Evolutionary conservation across 139 green algal genomes (phyloP).

Genomic region (Closterium sp.): DNA sequence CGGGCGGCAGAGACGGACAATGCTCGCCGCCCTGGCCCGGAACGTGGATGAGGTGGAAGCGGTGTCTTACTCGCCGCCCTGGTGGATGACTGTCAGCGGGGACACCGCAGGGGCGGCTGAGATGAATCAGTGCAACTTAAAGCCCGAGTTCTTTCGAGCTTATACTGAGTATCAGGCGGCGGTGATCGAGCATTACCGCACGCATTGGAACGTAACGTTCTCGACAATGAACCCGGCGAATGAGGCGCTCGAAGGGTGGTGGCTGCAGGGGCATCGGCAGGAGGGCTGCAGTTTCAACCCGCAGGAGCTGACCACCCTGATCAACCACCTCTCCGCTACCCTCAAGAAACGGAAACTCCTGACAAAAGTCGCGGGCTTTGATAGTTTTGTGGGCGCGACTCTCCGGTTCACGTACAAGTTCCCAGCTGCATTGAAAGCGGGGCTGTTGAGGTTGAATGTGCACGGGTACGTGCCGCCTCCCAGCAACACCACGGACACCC

Average conservation of each 20-base stretch:
- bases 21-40: slow-evolving; percentile 36
- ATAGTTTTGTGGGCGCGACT: not conserved
- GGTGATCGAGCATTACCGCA: slow-evolving; percentile 39
- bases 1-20: slow-evolving; percentile 30
- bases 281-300: slow-evolving; percentile 53
- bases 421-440: not conserved
- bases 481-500: not conserved
- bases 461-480: not conserved
- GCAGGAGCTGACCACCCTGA: slow-evolving; percentile 21
- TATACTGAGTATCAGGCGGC: slow-evolving; percentile 47
- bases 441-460: not conserved
- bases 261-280: slow-evolving; percentile 43
- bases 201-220: slow-evolving; percentile 23
- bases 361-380: not conserved
- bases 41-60: slow-evolving; percentile 44
- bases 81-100: slow-evolving; percentile 50
- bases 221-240: slow-evolving; percentile 49
- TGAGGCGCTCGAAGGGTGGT: slow-evolving; percentile 41
- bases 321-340: not conserved
- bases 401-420: not conserved
- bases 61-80: slow-evolving; percentile 49
- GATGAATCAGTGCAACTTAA: slow-evolving; percentile 40
- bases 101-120: slow-evolving; percentile 6
- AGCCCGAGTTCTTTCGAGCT: slow-evolving; percentile 16
- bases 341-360: slow-evolving; percentile 2